These are phyloP conservation scores for Mycena haematopus DNA, from an alignment of 768 basidiomycete genomes.

Conservation along the genomic window DNA sequence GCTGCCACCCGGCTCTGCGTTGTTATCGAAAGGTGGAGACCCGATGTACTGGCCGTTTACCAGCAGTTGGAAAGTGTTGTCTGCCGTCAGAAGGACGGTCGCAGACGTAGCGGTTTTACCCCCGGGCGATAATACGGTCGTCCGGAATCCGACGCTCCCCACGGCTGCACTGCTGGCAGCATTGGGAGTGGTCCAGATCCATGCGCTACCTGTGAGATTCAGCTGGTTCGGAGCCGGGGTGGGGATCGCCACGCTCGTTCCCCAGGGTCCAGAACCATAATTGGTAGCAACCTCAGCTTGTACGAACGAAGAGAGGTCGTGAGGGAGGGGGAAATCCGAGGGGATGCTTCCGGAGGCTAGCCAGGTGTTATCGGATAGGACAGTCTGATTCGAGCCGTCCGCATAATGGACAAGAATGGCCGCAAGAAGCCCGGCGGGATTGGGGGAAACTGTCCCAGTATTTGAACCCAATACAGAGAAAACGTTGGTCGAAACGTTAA, in stretches of 20 bases:
- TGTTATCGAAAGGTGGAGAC: slow-evolving; percentile 13
- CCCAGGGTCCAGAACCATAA: slow-evolving; percentile 26
- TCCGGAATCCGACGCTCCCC: slow-evolving; percentile 25
- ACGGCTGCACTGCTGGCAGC: slow-evolving; percentile 9
- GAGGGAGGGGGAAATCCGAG: slow-evolving; percentile 15
- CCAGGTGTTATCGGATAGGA: slow-evolving; percentile 22
- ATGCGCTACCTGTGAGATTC: slow-evolving; percentile 15
- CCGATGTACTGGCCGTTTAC: slow-evolving; percentile 25
- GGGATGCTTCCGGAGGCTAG: slow-evolving; percentile 16
- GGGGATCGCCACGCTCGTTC: not conserved
- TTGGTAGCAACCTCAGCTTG: slow-evolving; percentile 7
- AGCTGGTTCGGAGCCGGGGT: not conserved
- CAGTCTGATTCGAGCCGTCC: slow-evolving; percentile 15
- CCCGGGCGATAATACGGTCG: not conserved
- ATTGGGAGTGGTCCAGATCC: slow-evolving; percentile 21
- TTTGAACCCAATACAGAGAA: slow-evolving; percentile 19
- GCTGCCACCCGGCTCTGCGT: not conserved
- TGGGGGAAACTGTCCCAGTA: not conserved
- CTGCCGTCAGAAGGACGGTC: slow-evolving; percentile 10
- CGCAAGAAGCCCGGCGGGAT: slow-evolving; percentile 4
- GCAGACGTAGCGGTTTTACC: slow-evolving; percentile 15
- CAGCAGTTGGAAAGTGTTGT: slow-evolving; percentile 21
- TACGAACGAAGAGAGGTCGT: slow-evolving; percentile 20
- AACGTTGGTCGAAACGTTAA: slow-evolving; percentile 22
- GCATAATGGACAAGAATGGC: slow-evolving; percentile 14